phyloP scores from a whole-genome alignment of 805 yeast genomes.

The Sugiyamaella mastotermitis region DNA sequence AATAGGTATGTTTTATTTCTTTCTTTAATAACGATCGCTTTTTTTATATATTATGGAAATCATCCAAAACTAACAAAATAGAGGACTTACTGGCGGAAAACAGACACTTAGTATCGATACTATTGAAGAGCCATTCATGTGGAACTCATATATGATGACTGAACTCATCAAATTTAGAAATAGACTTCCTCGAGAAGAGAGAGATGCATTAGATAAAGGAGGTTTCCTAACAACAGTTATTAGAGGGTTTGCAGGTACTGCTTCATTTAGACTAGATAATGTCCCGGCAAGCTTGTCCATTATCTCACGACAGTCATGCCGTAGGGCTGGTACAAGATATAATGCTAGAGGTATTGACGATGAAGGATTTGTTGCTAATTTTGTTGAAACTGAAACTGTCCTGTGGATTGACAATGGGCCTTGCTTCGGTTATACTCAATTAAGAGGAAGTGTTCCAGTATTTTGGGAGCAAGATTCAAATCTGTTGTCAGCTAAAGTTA shows the following conservation, averaged over 20 bases:
- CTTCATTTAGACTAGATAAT: conserved; percentile 34
- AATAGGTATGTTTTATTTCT: conserved; percentile 44
- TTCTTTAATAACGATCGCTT: conserved; percentile 1
- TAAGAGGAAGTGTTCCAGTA: conserved; percentile 93
- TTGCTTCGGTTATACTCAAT: conserved; percentile 74
- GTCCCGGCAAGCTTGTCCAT: conserved; percentile 54
- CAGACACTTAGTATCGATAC: conserved; percentile 36
- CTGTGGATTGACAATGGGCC: conserved; percentile 43
- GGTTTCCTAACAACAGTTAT: conserved; percentile 87
- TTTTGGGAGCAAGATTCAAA: conserved; percentile 98
- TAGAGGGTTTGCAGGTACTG: conserved; percentile 88
- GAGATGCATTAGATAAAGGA: conserved; percentile 59
- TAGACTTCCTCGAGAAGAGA: conserved; percentile 57
- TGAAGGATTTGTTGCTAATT: conserved; percentile 91
- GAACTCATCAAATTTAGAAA: conserved; percentile 72
- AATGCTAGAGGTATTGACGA: conserved; percentile 95
- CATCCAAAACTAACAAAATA: too few species aligned
- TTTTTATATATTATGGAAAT: too few species aligned
- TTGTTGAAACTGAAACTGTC: conserved; percentile 87
- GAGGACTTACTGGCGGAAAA: too few species aligned
- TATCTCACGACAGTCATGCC: conserved; percentile 93
- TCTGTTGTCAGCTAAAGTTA: conserved; percentile 83
- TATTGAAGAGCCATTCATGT: conserved; percentile 84
- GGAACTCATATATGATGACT: conserved; percentile 89
- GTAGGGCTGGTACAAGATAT: conserved; percentile 93